Percentiles rank a stretch among this genome's conserved stretches.
Conservation (phyloP, 768 basidiomycete species). For the Basidioascus undulatus region DNA sequence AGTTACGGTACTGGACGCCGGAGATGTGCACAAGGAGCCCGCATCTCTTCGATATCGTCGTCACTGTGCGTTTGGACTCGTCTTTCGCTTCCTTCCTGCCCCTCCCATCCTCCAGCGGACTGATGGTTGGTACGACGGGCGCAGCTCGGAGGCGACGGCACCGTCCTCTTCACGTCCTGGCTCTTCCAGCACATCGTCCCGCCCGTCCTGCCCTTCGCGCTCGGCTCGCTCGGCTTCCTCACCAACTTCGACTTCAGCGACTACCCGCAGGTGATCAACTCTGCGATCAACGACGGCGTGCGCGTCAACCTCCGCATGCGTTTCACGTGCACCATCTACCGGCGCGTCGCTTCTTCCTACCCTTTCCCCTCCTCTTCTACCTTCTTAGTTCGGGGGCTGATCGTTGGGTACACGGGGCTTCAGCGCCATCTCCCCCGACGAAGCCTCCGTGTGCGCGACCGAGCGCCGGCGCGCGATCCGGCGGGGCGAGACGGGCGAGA, state of each 20-base stretch:
- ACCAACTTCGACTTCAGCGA: constrained; percentile 88
- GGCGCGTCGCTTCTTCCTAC: too few species aligned
- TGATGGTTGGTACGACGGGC: not conserved
- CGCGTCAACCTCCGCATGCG: constrained; percentile 96
- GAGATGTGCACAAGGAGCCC: constrained; percentile 81
- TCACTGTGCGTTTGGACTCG: constrained; percentile 41
- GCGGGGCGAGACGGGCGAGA: constrained; percentile 81
- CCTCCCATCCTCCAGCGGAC: not conserved
- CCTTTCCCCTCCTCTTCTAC: too few species aligned
- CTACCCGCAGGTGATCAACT: constrained; percentile 62
- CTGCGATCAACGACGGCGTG: constrained; percentile 71
- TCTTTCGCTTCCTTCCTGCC: not conserved
- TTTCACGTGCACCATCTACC: constrained; percentile 95
- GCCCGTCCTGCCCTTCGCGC: constrained; percentile 89
- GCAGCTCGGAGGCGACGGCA: constrained; percentile 93
- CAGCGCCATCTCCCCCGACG: constrained; percentile 51
- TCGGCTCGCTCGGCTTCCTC: constrained; percentile 90
- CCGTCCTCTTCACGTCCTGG: constrained; percentile 97
- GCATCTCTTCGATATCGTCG: constrained; percentile 89
- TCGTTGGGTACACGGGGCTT: too few species aligned
- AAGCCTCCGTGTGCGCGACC: constrained; percentile 36
- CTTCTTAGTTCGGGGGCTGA: too few species aligned
- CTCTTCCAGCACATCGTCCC: constrained; percentile 94
- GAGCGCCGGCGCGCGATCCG: constrained; percentile 50
- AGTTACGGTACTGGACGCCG: constrained; percentile 89